A percentile compares a stretch with the other conserved stretches of the same genome.
These are phyloP conservation scores for Nitzschia inconspicua DNA, from an alignment of 108 stramenopile species.

Conservation along the genomic window DNA sequence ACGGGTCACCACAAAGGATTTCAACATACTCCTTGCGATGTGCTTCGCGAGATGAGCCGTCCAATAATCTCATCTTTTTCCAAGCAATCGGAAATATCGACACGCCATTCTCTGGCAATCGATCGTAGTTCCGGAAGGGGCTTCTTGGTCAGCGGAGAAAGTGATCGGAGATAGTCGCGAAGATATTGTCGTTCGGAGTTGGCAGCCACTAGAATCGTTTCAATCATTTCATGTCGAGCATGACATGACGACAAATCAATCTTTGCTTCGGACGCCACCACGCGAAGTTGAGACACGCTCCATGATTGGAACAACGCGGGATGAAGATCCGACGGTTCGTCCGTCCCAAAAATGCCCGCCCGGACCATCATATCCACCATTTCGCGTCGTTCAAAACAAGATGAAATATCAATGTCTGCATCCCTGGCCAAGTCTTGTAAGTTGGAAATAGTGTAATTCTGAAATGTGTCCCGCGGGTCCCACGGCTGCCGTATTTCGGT, in stretches of 20 bases:
- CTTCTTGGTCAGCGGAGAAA: conserved; percentile 30
- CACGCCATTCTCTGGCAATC: conserved; percentile 24
- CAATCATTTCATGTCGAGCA: conserved; percentile 24
- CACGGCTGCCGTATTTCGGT: too few species aligned
- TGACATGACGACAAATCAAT: conserved; percentile 25
- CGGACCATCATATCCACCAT: conserved; percentile 18
- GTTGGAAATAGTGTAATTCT: conserved; percentile 16
- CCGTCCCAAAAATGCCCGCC: not conserved
- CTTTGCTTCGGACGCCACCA: conserved; percentile 20
- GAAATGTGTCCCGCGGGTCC: conserved; percentile 1
- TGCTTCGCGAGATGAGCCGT: conserved; percentile 20
- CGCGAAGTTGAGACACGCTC: conserved; percentile 31
- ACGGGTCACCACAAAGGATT: too few species aligned
- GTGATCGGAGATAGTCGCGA: conserved; percentile 29
- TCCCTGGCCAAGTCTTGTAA: conserved; percentile 18
- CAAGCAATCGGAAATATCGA: conserved; percentile 48
- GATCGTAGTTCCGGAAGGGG: conserved; percentile 28
- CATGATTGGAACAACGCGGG: conserved; percentile 14
- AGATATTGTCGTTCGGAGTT: conserved; percentile 27
- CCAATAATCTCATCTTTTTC: conserved; percentile 54
- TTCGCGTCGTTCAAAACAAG: conserved; percentile 30
- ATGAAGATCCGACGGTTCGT: not conserved
- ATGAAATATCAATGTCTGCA: conserved; percentile 24
- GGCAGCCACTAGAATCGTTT: conserved; percentile 6
- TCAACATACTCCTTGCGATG: too few species aligned